Evolutionary conservation across 2,329 filamentous ascomycete genomes (phyloP).

Genomic region (Epichloe baconii): DNA sequence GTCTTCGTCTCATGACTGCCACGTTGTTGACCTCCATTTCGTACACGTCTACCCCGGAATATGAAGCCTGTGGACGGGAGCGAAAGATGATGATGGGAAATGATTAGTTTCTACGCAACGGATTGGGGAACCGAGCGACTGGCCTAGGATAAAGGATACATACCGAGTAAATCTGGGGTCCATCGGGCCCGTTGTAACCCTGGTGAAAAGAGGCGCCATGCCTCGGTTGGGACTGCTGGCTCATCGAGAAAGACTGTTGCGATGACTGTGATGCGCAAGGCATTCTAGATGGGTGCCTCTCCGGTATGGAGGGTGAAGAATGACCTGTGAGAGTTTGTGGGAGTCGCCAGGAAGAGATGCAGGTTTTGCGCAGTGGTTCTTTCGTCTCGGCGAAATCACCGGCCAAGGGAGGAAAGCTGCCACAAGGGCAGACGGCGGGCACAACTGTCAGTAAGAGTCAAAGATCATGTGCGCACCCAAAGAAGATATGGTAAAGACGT

Average conservation of each 20-base stretch:
- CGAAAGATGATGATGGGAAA: neutral
- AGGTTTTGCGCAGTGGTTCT: neutral
- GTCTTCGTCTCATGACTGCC: constrained; percentile 88
- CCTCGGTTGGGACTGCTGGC: constrained; percentile 35
- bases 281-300: constrained; percentile 11
- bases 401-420: neutral
- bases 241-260: constrained; percentile 45
- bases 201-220: constrained; percentile 24
- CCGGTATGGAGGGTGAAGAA: neutral
- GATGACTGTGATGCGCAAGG: constrained; percentile 37
- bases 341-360: no score
- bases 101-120: neutral
- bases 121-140: neutral
- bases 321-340: neutral
- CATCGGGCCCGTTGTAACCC: constrained; percentile 24
- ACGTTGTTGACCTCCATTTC: constrained; percentile 95
- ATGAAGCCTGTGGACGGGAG: constrained; percentile 49
- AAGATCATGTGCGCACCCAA: neutral
- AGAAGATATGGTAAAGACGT: neutral
- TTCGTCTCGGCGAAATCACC: neutral
- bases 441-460: neutral
- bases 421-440: neutral
- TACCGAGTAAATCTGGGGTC: constrained; percentile 51
- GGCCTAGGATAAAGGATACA: constrained; percentile 10
- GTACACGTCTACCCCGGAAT: constrained; percentile 92